Percentiles rank a stretch among this genome's conserved stretches.
These are phyloP conservation scores for Verticillium alfalfae DNA, from an alignment of 2,329 filamentous ascomycete species.

Conservation along the genomic window DNA sequence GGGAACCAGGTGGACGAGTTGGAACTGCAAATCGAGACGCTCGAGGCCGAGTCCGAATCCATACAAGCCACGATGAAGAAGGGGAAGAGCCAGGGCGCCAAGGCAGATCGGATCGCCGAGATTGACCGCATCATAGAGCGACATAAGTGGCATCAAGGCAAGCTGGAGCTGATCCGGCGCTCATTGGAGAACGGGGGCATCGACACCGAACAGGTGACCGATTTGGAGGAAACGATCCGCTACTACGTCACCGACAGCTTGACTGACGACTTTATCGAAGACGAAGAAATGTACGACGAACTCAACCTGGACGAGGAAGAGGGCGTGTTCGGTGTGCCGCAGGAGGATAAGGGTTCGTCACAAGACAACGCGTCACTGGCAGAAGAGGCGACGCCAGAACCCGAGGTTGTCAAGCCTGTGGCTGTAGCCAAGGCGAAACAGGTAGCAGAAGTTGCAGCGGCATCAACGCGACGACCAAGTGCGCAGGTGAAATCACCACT, in stretches of 20 bases:
- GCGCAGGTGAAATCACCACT: slow-evolving; percentile 89
- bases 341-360: slow-evolving; percentile 86
- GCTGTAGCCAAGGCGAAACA: slow-evolving; percentile 26
- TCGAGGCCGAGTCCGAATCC: slow-evolving; percentile 84
- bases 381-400: slow-evolving; percentile 65
- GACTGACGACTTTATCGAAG: slow-evolving; percentile 85
- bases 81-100: slow-evolving; percentile 79
- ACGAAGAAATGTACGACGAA: slow-evolving; percentile 93
- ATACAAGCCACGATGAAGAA: slow-evolving; percentile 91
- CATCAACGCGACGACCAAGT: slow-evolving; percentile 68
- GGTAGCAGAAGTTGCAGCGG: slow-evolving; percentile 22
- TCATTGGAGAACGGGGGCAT: slow-evolving; percentile 89
- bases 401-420: slow-evolving; percentile 42
- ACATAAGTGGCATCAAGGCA: slow-evolving; percentile 94
- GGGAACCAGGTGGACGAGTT: slow-evolving; percentile 85
- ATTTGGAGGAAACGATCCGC: slow-evolving; percentile 85
- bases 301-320: slow-evolving; percentile 90
- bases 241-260: slow-evolving; percentile 92
- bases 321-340: slow-evolving; percentile 73
- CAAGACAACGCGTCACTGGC: slow-evolving; percentile 91
- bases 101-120: slow-evolving; percentile 82
- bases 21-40: slow-evolving; percentile 84
- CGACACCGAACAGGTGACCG: slow-evolving; percentile 79
- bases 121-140: slow-evolving; percentile 80
- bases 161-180: slow-evolving; percentile 84